Conservation (phyloP, 2,329 filamentous ascomycete genomes). For the Fusarium nisikadoi region DNA sequence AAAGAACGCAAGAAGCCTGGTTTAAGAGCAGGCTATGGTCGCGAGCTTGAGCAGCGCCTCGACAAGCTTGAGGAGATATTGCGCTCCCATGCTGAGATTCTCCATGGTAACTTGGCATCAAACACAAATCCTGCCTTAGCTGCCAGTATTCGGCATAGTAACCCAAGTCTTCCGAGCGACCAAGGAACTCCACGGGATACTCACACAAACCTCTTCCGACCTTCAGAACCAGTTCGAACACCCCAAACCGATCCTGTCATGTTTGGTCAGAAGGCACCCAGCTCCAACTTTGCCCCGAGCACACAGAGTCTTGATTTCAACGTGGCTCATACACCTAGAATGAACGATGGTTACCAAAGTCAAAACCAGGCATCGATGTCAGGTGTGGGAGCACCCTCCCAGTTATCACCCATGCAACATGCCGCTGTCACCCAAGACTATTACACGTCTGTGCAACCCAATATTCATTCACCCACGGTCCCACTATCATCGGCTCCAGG, state of each 20-base stretch:
- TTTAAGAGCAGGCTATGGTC: constrained; percentile 73
- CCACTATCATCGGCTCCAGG: constrained; percentile 59
- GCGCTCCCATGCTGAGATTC: constrained; percentile 72
- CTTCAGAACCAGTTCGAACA: constrained; percentile 61
- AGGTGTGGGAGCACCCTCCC: constrained; percentile 53
- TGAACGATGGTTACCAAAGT: constrained; percentile 61
- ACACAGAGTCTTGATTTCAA: constrained; percentile 63
- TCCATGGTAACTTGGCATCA: constrained; percentile 65
- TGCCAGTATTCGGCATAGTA: constrained; percentile 60
- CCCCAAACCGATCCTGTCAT: constrained; percentile 67
- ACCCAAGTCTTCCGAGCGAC: constrained; percentile 63
- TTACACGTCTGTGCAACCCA: constrained; percentile 56
- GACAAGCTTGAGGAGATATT: constrained; percentile 76
- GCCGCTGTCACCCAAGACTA: constrained; percentile 61
- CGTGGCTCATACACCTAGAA: constrained; percentile 58
- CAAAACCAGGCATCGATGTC: constrained; percentile 57
- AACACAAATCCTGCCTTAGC: constrained; percentile 48
- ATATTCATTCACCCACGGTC: constrained; percentile 67
- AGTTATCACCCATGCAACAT: constrained; percentile 50
- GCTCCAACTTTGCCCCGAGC: constrained; percentile 54
- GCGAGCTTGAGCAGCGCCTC: constrained; percentile 77
- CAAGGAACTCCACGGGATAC: constrained; percentile 65
- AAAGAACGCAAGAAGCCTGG: constrained; percentile 76
- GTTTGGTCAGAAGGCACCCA: constrained; percentile 70
- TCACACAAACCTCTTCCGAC: constrained; percentile 56